Evolutionary conservation across 176 grass and related monocot genomes (phyloP).

Genomic region (Oryza longistaminata): DNA sequence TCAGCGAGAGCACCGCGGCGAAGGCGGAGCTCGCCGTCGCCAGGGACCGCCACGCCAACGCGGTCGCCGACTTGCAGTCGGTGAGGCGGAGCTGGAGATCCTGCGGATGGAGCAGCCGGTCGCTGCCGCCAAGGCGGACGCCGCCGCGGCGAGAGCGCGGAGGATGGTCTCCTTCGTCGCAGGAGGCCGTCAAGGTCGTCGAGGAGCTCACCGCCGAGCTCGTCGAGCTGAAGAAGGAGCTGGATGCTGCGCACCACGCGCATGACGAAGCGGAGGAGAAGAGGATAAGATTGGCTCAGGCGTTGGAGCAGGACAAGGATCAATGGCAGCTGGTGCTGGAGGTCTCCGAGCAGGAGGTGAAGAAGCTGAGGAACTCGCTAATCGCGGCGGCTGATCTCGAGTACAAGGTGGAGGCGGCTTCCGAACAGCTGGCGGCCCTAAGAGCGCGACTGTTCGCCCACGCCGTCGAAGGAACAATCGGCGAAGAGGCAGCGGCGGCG

Average conservation of each 20-base stretch:
- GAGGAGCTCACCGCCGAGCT: constrained; percentile 55
- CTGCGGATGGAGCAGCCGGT: constrained; percentile 47
- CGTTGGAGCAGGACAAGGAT: constrained; percentile 58
- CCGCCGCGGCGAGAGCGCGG: constrained; percentile 23
- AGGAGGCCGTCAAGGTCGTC: constrained; percentile 35
- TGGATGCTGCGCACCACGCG: constrained; percentile 48
- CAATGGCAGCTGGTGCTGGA: constrained; percentile 61
- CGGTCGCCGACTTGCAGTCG: constrained; percentile 44
- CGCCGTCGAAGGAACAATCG: constrained; percentile 30
- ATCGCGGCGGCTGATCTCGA: constrained; percentile 46
- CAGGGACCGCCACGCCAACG: constrained; percentile 33
- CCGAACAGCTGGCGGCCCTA: constrained; percentile 43
- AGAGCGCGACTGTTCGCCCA: constrained; percentile 53
- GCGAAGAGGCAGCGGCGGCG: background rate
- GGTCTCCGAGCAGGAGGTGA: constrained; percentile 44
- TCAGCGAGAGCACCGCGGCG: constrained; percentile 28
- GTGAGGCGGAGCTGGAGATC: constrained; percentile 48
- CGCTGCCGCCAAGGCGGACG: constrained; percentile 41
- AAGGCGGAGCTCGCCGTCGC: constrained; percentile 50
- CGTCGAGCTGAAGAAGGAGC: constrained; percentile 24
- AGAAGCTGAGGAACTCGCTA: constrained; percentile 38
- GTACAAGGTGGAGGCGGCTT: constrained; percentile 45
- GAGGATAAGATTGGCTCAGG: constrained; percentile 34
- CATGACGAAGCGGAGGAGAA: constrained; percentile 62
- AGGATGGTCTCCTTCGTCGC: constrained; percentile 25